Base-by-base conservation (phyloP, 2,329 filamentous ascomycete species). In the Gaeumannomyces sp. region DNA sequence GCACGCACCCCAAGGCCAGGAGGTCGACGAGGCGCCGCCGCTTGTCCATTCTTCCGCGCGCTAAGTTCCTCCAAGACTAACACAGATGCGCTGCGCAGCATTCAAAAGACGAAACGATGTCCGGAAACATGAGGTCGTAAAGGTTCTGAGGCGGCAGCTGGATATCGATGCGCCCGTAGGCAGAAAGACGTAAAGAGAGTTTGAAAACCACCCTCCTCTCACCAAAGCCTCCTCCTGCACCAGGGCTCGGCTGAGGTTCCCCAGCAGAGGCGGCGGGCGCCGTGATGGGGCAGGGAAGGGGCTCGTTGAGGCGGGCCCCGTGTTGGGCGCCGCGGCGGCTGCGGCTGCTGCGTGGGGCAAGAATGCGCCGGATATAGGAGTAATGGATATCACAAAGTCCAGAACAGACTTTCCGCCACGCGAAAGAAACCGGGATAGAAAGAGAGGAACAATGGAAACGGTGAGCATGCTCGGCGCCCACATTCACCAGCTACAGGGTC, bases 1-100 rank as follows among this genome's bases (percentile, higher is more conserved):
- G 19, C 57, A 61, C 61, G 50, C 28, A 62, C 61, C 45, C 61
- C 61, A 62, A 62, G 19, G 38, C 61, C 22, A 62, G 25, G 27
- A 62, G 27, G 38, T 62, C 38, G 22, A 53, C 61, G 45, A 62
- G 38, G 61, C 25, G 50, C 53, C 19, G 61, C 19, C 45, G 7
- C 33, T 53, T 62, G 45, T 53, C 45, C 45, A 53, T 53, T n/a
- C 45, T 53, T n/a, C 22, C 19, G 45, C 45, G 45, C 4, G 22
- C 19, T n/a, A 3, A n/a, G 22, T 22, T 11, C 22, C 19, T n/a
- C 22, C 6, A 22, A 10, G 45, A 22, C 45, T 53, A 53, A n/a
- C 45, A 53, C 45, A 2, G 22, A 53, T 22, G 45, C 45, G 22
- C 45, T n/a, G 45, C 22, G 22, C 45, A 22, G 45, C 45, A 53